Evolutionary conservation across 192 early-diverging fungal genomes (phyloP).

Genomic region (Linderina pennispora): DNA sequence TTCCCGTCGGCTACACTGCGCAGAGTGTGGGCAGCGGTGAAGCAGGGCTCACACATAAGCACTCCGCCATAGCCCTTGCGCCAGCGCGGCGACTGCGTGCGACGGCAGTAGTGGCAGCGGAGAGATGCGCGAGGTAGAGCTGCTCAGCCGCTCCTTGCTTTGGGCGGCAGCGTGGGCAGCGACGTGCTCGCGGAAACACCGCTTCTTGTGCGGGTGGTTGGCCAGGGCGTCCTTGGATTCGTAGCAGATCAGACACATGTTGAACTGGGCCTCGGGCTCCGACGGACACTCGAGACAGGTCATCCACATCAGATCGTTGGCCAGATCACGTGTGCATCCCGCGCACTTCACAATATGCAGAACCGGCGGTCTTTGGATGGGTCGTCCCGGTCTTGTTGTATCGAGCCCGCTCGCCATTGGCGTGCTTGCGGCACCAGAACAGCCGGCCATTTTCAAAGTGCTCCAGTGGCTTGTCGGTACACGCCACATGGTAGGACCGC

Average conservation of each 20-base stretch:
- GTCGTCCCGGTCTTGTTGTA: conserved; percentile 47
- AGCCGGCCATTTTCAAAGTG: conserved; percentile 74
- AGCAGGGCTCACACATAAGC: conserved; percentile 47
- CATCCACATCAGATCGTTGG: conserved; percentile 42
- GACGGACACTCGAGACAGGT: conserved; percentile 33
- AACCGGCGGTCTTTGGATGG: no score
- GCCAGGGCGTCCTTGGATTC: conserved; percentile 36
- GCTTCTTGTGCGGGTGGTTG: conserved; percentile 44
- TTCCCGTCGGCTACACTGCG: not conserved
- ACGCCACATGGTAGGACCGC: conserved; percentile 76
- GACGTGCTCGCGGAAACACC: conserved; percentile 45
- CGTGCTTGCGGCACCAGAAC: conserved; percentile 85
- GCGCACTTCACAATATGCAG: no score
- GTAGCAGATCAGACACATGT: conserved; percentile 39
- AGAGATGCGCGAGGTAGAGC: not conserved
- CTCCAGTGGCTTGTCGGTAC: conserved; percentile 62
- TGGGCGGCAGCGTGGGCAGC: not conserved
- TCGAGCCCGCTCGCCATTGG: conserved; percentile 65
- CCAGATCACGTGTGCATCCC: conserved; percentile 18
- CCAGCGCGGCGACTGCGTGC: conserved; percentile 35
- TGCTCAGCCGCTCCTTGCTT: not conserved
- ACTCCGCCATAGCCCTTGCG: conserved; percentile 43
- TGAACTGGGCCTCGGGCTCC: conserved; percentile 19
- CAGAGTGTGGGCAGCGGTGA: conserved; percentile 28
- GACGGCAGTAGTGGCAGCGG: conserved; percentile 44